Conservation (phyloP, 176 grass and related monocot species). For the Areca catechu region DNA sequence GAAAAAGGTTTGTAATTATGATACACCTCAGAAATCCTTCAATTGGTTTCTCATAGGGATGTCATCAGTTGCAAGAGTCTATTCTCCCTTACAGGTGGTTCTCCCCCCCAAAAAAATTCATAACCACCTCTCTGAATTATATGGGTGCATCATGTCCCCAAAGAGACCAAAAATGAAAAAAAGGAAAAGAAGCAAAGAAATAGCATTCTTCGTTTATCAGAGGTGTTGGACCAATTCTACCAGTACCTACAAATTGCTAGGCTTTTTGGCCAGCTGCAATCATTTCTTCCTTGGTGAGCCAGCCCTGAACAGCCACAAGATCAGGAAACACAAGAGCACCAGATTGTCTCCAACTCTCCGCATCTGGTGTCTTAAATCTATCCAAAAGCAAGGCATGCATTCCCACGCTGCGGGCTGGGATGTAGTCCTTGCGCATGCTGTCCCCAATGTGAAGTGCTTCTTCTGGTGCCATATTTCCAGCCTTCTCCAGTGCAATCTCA, state of each 20-base stretch:
- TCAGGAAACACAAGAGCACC: constrained; percentile 63
- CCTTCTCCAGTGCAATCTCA: constrained; percentile 78
- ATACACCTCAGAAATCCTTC: too few relatives aligned
- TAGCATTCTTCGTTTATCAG: too few relatives aligned
- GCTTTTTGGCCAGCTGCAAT: constrained; percentile 25
- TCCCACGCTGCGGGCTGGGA: constrained; percentile 48
- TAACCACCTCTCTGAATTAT: too few relatives aligned
- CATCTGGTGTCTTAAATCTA: constrained; percentile 61
- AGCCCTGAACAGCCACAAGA: constrained; percentile 40
- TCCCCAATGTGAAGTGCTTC: constrained; percentile 78
- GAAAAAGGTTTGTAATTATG: too few relatives aligned
- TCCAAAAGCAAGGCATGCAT: constrained; percentile 77
- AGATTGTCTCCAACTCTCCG: constrained; percentile 62
- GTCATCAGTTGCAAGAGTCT: too few relatives aligned
- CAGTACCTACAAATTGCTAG: constrained; percentile 1
- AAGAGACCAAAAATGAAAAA: too few relatives aligned
- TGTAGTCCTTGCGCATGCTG: constrained; percentile 82
- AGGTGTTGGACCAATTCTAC: too few relatives aligned
- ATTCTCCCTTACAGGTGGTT: too few relatives aligned
- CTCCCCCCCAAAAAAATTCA: too few relatives aligned
- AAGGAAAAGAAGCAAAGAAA: too few relatives aligned
- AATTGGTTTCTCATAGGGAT: too few relatives aligned
- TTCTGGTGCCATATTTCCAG: constrained; percentile 45
- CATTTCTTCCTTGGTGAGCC: constrained; percentile 45
- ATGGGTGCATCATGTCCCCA: too few relatives aligned